Evolutionary conservation across 331 rosid genomes (phyloP), one percentile per base, ranked within the genome.

Genomic region (Pyrus hybrid): DNA sequence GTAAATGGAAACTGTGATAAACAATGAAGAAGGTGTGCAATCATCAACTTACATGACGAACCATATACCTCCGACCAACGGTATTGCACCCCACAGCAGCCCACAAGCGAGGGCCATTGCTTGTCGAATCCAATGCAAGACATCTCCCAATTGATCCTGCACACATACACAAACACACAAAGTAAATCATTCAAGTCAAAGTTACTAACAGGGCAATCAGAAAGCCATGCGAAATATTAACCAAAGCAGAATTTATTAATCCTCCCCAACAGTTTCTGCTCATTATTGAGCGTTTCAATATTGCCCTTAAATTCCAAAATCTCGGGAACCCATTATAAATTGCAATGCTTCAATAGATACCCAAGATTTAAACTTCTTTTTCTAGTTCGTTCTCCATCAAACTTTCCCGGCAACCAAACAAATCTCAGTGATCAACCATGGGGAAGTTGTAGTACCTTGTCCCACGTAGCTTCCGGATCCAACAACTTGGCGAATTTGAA

Each of bases 391-490:
- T 51, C 7, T 51, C 57, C 20, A 51, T 51, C 57, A 18, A 51
- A 51, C 21, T 18, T 51, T 51, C 57, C 7, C 21, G 57, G 57
- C 57, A 51, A 18, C 43, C 74, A 73, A 35, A 11, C 47, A 41
- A 41, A 41, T 41, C 47, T 3, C 47, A 11, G 47, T 41, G 47
- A 41, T 41, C 47, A 41, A 41, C 47, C 5, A 41, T 41, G 47
- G 14, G 21, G 64, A 37, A 32, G 41, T 37, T 79, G n/a, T 9
- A 49, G 18, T 81, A 95, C 99, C 99, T 95, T 95, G 80, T 95
- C 99, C 99, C 99, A 92, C 0, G 99, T 92, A 79, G 98, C 96
- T 80, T 95, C 99, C 12, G 99, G 98, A 87, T 92, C 98, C 75
- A 95, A 83, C 82, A 95, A 81, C 86, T 91, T 95, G 63, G 97